phyloP scores from a whole-genome alignment of 495 filamentous ascomycete genomes.

The Aspergillus panamensis region DNA sequence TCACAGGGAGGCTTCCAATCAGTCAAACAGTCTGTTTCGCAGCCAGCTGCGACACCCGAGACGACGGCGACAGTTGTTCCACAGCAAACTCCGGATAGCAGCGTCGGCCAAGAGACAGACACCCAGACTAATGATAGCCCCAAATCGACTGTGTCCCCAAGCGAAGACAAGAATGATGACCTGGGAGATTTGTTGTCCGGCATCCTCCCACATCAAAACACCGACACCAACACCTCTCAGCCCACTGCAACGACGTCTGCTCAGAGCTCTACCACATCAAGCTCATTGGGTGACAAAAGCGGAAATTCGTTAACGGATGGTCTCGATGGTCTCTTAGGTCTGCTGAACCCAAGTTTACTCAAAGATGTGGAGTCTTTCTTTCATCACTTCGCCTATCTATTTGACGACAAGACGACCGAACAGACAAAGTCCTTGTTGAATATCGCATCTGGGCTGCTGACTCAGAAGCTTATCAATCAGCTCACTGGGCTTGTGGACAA shows the following conservation, averaged over 20 bases:
- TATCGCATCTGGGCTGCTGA: constrained; percentile 29
- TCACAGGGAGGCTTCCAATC: constrained; percentile 14
- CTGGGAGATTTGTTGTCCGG: constrained; percentile 1
- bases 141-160: constrained; percentile 7
- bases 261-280: constrained; percentile 6
- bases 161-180: background rate
- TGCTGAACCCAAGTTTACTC: constrained; percentile 40
- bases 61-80: constrained; percentile 8
- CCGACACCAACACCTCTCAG: background rate
- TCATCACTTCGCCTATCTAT: constrained; percentile 40
- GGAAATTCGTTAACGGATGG: constrained; percentile 31
- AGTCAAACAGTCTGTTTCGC: constrained; percentile 14
- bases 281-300: background rate
- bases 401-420: constrained; percentile 39
- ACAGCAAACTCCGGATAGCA: constrained; percentile 4
- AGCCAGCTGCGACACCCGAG: constrained; percentile 10
- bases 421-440: constrained; percentile 36
- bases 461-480: constrained; percentile 26
- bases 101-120: constrained; percentile 9
- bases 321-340: constrained; percentile 37
- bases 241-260: background rate
- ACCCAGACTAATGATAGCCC: constrained; percentile 4
- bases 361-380: constrained; percentile 45
- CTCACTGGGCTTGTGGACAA: constrained; percentile 34
- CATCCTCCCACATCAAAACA: background rate